Conservation (phyloP, 2,329 filamentous ascomycete genomes). For the Cladosporium oxysporum region DNA sequence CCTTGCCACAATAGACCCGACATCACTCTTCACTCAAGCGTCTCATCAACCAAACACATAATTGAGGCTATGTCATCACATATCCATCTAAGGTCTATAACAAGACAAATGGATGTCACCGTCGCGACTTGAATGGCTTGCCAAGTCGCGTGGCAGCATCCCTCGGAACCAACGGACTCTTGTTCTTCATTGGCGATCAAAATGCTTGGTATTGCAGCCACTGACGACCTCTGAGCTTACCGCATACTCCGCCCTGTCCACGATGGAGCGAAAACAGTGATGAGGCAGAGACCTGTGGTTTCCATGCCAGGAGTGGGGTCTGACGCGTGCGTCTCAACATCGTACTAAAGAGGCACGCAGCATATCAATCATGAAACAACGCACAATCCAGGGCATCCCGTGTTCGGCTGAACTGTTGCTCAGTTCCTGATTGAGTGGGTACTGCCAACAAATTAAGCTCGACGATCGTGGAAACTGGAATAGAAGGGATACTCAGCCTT, state of each 20-base stretch:
- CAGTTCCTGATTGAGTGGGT: background rate
- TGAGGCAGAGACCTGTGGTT: background rate
- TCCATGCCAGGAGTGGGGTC: background rate
- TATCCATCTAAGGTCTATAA: background rate
- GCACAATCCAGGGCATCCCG: background rate
- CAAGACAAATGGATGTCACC: background rate
- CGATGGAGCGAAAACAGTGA: background rate
- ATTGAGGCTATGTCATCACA: background rate
- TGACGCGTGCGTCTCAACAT: background rate
- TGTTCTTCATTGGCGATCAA: background rate
- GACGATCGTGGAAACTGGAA: background rate
- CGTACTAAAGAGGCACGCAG: background rate
- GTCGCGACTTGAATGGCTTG: background rate
- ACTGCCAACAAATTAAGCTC: background rate
- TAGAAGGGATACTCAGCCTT: background rate
- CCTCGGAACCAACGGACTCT: background rate
- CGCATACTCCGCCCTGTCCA: background rate
- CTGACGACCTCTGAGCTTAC: background rate
- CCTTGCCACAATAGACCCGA: background rate
- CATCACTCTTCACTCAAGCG: background rate
- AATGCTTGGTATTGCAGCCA: constrained; percentile 7
- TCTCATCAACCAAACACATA: background rate
- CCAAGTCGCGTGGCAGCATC: background rate
- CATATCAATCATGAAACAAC: background rate
- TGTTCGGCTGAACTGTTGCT: background rate